Evolutionary conservation across 345 rosid species (phyloP), one percentile per base, ranked within the genome.

Genomic region (Rhodamnia rubescens): DNA sequence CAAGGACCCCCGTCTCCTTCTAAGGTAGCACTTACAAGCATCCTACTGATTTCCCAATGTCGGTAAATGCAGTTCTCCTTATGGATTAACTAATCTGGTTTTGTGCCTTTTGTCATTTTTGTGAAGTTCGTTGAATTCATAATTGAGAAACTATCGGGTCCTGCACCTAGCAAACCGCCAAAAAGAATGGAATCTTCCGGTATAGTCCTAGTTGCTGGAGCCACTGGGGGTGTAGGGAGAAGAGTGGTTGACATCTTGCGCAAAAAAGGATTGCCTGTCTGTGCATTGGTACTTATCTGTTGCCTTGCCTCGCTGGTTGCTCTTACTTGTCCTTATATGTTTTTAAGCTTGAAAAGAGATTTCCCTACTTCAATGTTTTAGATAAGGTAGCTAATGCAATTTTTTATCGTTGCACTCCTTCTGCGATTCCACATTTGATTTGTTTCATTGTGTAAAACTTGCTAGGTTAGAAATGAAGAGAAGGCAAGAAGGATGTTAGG

Each of bases 141-240:
- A 75, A 88, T 93, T 83, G 94, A 89, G 93, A 94, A 91, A 81
- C 87, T 95, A 55, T 91, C 93, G 14, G 88, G 93, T 89, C 88
- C 95, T 55, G 89, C 92, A 22, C 88, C 90, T 11, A 82, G 92
- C 82, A 92, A 91, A 87, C 83, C 90, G 1, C 85, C 58, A 24
- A 88, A 78, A 18, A 64, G 82, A 85, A 97, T 94, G 98, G 93
- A 88, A 74, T 87, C 91, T 86, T 85, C 95, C 36, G 95, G 91
- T 50, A 87, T 92, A 52, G 90, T 94, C 78, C 94, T 97, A 82
- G 98, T 97, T 22, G 93, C 93, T 88, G 99, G 99, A 84, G 98
- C 98, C 90, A 97, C 99, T 2, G 98, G 99, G 83, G 98, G 99
- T 86, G 98, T 97, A 22, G 99, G 99, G 85, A 95, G 93, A 89